Evolutionary conservation across 768 basidiomycete genomes (phyloP), one percentile per base, ranked within the genome.

Genomic region (Saitozyma sp.): DNA sequence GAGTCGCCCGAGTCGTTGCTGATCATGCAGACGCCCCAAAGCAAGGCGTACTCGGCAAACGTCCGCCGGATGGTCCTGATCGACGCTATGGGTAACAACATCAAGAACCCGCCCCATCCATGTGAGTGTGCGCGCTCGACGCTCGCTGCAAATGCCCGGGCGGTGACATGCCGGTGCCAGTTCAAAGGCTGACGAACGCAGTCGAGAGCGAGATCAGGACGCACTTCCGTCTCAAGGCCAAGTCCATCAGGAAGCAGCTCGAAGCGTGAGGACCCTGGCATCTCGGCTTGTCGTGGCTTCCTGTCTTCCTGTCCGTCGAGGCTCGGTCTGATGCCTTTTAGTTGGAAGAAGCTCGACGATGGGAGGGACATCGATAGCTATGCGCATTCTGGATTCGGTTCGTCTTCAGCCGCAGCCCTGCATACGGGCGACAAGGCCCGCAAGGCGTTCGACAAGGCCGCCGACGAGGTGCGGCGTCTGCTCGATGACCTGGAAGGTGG

Each of bases 21-120:
- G 39, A n/a, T 8, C 40, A 37, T 14, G 19, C 56, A 70, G 73
- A 60, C 67, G 9, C 8, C 63, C 0, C n/a, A 46, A 9, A 75
- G 72, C 42, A 70, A 73, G 50, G 65, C 71, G 0, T 81, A 80
- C 57, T 77, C 70, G 4, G 89, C 91, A 50, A 97, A 96, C 77
- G 86, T 96, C 41, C 86, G 94, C 37, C 83, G 94, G 16, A 96
- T 96, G 94, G 89, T 90, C 8, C 87, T 94, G 42, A 87, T 85
- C 74, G 91, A 90, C 45, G 92, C 93, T 59, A 75, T 78, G 73
- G 70, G 68, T 6, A 68, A 72, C 39, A 71, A 65, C 51, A 65
- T 78, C 19, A 71, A 63, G 48, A 49, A 50, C 17, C 75, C 75
- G 0, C 73, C 75, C 40, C 56, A 46, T 37, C 71, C 68, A 42